Evolutionary conservation across 306 rosid genomes (phyloP).

Genomic region (Quercus ilex): DNA sequence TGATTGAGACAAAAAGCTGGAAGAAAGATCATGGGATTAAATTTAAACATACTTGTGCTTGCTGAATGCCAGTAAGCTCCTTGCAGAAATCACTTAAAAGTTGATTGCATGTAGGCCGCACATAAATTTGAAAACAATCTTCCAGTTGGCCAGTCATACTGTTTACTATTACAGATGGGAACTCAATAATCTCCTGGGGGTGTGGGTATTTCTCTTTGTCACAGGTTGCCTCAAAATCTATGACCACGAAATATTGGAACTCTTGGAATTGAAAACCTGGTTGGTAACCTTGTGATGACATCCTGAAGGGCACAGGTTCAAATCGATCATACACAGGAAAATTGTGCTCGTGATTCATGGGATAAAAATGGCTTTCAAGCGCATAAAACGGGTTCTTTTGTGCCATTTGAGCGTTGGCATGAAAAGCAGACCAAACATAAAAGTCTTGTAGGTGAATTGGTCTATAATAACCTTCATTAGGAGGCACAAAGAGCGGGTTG

Average conservation of each 20-base stretch:
- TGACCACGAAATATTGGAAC: slow-evolving; percentile 31
- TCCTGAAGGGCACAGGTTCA: slow-evolving; percentile 4
- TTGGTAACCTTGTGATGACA: slow-evolving; percentile 10
- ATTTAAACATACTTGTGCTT: slow-evolving; percentile 14
- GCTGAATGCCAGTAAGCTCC: slow-evolving; percentile 31
- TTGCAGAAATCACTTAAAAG: slow-evolving; percentile 22
- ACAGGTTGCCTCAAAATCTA: slow-evolving; percentile 34
- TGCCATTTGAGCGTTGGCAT: slow-evolving; percentile 2
- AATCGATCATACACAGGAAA: slow-evolving; percentile 1
- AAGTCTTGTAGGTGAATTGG: slow-evolving; percentile 12
- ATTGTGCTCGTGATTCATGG: not conserved
- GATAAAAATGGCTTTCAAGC: slow-evolving; percentile 2
- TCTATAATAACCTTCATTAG: slow-evolving; percentile 3
- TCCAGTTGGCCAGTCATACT: slow-evolving; percentile 24
- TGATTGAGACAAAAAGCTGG: not conserved
- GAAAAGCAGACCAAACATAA: slow-evolving; percentile 7
- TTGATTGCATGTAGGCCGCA: slow-evolving; percentile 25
- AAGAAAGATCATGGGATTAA: not conserved
- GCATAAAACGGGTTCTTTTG: slow-evolving; percentile 6
- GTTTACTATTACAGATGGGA: slow-evolving; percentile 28
- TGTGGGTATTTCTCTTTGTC: slow-evolving; percentile 23
- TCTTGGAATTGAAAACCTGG: slow-evolving; percentile 16
- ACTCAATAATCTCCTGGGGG: slow-evolving; percentile 28
- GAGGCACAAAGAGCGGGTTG: not conserved
- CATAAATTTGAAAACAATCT: slow-evolving; percentile 27